phyloP scores from a whole-genome alignment of 1,284 basidiomycete species.

The Rhodotorula sp. region DNA sequence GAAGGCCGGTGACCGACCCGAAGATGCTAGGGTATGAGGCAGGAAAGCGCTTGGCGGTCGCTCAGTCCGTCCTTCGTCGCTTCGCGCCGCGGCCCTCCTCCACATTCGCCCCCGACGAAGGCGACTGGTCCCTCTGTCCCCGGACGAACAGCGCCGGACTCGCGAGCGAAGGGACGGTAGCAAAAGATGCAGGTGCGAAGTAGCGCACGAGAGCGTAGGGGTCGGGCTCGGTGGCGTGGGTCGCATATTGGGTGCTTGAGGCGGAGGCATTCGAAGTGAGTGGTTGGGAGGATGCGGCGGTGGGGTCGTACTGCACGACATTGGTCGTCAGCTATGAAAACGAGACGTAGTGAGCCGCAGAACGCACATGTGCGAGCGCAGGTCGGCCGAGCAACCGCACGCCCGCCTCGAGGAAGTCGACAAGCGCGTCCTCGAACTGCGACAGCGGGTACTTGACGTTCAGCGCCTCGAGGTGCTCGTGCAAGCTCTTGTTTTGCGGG shows the following conservation, averaged over 20 bases:
- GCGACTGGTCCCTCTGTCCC: not conserved
- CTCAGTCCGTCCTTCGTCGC: constrained; percentile 8
- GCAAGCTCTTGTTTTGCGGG: constrained; percentile 8
- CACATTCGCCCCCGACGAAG: not conserved
- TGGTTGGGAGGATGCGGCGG: not conserved
- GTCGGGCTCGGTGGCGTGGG: constrained; percentile 11
- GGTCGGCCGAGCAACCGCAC: constrained; percentile 31
- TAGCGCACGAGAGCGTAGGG: constrained; percentile 27
- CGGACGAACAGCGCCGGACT: not conserved
- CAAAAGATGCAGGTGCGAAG: constrained; percentile 7
- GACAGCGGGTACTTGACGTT: constrained; percentile 36
- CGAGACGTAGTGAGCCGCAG: no score
- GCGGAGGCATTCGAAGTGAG: not conserved
- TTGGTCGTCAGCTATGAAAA: not conserved
- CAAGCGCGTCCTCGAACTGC: constrained; percentile 31
- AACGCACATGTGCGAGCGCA: constrained; percentile 28
- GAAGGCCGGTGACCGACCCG: no score
- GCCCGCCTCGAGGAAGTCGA: constrained; percentile 34
- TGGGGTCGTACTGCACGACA: constrained; percentile 18
- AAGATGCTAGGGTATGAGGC: no score
- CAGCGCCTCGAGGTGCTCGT: constrained; percentile 31
- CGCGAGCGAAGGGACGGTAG: not conserved
- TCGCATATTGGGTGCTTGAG: not conserved
- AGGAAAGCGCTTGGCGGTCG: no score
- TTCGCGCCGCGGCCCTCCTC: not conserved